These are phyloP conservation scores for Capsicum rhomboideum DNA, from an alignment of 257 asterid genomes.

Conservation along the genomic window DNA sequence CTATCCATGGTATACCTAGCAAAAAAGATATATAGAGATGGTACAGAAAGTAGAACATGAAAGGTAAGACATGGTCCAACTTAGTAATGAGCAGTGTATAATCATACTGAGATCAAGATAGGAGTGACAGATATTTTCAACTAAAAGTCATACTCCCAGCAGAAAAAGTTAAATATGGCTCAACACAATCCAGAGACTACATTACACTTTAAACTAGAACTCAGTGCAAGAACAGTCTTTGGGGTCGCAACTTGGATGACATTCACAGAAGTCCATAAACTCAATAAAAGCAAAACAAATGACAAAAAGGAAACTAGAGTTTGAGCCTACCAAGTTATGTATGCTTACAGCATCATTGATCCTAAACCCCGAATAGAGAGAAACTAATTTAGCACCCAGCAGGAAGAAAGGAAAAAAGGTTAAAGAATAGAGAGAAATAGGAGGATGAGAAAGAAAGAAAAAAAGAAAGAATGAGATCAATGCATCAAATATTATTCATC, in stretches of 20 bases:
- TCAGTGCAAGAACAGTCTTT: neutral
- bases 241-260: neutral
- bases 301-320: neutral
- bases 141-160: neutral
- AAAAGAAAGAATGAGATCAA: neutral
- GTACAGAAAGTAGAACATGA: neutral
- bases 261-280: neutral
- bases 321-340: neutral
- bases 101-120: neutral
- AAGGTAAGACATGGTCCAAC: neutral
- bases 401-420: neutral
- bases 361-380: neutral
- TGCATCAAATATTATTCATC: neutral
- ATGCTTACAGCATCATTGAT: neutral
- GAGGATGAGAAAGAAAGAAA: neutral
- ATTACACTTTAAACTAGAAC: neutral
- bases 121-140: neutral
- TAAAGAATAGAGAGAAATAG: neutral
- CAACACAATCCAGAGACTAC: neutral
- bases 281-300: neutral
- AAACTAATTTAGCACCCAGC: neutral
- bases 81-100: neutral
- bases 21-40: neutral
- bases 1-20: constrained; percentile 84
- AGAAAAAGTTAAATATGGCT: neutral